Evolutionary conservation across 495 filamentous ascomycete species (phyloP).

Genomic region (Clohesyomyces aquaticus): DNA sequence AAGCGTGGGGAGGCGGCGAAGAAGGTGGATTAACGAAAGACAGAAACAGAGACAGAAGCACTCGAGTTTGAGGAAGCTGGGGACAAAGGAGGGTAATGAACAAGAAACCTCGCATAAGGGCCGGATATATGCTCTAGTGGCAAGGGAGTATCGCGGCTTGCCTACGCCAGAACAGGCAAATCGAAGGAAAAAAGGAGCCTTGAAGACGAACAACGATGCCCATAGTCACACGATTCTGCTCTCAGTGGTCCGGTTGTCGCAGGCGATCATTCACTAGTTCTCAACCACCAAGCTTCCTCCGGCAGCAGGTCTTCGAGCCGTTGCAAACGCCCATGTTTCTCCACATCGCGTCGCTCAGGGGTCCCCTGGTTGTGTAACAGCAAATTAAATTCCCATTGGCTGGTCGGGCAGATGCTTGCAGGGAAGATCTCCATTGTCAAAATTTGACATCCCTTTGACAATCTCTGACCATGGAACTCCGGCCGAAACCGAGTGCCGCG

Average conservation of each 20-base stretch:
- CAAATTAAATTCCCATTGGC: not conserved
- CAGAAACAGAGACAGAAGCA: not conserved
- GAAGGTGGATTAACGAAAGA: not conserved
- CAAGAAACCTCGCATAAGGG: not conserved
- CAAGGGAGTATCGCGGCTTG: not conserved
- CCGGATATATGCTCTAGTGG: not conserved
- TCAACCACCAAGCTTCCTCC: constrained; percentile 1
- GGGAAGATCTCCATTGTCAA: not conserved
- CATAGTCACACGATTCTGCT: not conserved
- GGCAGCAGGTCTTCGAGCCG: not conserved
- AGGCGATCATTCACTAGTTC: not conserved
- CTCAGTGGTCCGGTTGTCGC: not conserved
- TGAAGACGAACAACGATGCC: no score
- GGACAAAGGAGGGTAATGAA: not conserved
- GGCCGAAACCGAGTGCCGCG: not conserved
- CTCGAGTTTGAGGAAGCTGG: not conserved
- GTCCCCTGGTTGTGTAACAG: not conserved
- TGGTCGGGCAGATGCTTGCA: not conserved
- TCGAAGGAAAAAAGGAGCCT: no score
- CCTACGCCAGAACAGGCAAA: no score
- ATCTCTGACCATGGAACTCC: not conserved
- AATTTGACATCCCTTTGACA: not conserved
- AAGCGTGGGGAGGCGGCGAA: not conserved
- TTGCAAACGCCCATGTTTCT: constrained; percentile 6
- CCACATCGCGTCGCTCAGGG: not conserved